Percentiles rank a stretch among this genome's conserved stretches.
Conservation (phyloP, 2,329 filamentous ascomycete species). For the Fusarium nisikadoi region DNA sequence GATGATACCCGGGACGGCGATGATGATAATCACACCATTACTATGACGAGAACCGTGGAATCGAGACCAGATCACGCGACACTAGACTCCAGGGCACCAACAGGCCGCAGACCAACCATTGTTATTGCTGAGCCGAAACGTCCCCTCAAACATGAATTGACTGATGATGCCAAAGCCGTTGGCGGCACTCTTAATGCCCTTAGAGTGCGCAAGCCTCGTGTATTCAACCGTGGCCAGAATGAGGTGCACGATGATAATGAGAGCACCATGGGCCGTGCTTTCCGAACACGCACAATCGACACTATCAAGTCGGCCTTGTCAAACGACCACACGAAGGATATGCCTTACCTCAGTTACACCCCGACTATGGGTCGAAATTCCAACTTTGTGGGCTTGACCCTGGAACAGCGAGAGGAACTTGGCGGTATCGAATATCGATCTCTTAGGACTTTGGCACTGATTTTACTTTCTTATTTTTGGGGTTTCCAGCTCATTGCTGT, state of each 20-base stretch:
- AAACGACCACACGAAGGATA: slow-evolving; percentile 65
- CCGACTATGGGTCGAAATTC: slow-evolving; percentile 95
- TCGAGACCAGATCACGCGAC: slow-evolving; percentile 39
- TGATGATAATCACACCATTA: slow-evolving; percentile 49
- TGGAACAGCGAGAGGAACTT: slow-evolving; percentile 92
- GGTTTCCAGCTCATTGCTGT: slow-evolving; percentile 84
- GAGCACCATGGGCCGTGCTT: slow-evolving; percentile 41
- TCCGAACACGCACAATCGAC: slow-evolving; percentile 62
- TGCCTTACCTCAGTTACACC: slow-evolving; percentile 94
- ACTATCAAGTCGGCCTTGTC: slow-evolving; percentile 68
- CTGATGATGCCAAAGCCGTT: slow-evolving; percentile 56
- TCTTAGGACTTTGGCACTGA: slow-evolving; percentile 82
- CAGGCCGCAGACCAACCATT: slow-evolving; percentile 65
- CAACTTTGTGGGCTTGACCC: slow-evolving; percentile 85
- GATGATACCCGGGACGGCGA: slow-evolving; percentile 51
- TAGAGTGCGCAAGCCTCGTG: slow-evolving; percentile 56
- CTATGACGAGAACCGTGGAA: slow-evolving; percentile 43
- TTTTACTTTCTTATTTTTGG: slow-evolving; percentile 83
- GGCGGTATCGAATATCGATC: slow-evolving; percentile 97
- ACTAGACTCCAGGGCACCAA: slow-evolving; percentile 38
- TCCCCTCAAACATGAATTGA: slow-evolving; percentile 50
- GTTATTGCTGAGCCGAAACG: slow-evolving; percentile 72
- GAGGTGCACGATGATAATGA: slow-evolving; percentile 53
- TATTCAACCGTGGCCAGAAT: slow-evolving; percentile 52
- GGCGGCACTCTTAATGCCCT: slow-evolving; percentile 54